These are phyloP conservation scores for Hypoxylon rickii DNA, from an alignment of 495 filamentous ascomycete species.

Conservation along the genomic window DNA sequence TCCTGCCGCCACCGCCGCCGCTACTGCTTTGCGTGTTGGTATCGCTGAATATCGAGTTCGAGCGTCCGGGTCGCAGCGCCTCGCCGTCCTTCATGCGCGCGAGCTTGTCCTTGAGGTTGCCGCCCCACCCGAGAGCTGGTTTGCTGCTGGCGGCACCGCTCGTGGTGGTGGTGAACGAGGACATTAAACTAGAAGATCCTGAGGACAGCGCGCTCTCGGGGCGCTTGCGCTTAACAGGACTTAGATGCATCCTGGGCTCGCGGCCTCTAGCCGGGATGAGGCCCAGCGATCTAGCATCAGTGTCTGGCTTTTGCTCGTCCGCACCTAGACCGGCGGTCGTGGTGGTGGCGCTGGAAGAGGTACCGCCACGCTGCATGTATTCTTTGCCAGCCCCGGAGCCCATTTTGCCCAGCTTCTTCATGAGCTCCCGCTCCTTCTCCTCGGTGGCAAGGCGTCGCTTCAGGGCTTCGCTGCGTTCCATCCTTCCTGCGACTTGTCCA, in stretches of 20 bases:
- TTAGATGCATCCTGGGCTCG: conserved; percentile 62
- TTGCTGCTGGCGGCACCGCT: conserved; percentile 3
- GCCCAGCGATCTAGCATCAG: conserved; percentile 59
- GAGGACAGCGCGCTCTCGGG: conserved; percentile 44
- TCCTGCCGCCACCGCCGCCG: conserved; percentile 7
- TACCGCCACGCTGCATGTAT: conserved; percentile 61
- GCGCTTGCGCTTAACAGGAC: conserved; percentile 74
- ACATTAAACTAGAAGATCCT: conserved; percentile 6
- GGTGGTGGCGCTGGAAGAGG: not conserved
- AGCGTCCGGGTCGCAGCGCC: conserved; percentile 42
- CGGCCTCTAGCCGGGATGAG: conserved; percentile 59
- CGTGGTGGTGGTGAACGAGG: not conserved
- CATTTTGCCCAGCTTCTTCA: conserved; percentile 63
- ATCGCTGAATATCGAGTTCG: no score
- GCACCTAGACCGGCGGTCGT: conserved; percentile 8
- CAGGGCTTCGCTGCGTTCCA: conserved; percentile 66
- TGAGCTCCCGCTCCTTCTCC: conserved; percentile 82
- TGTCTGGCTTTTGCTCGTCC: conserved; percentile 30
- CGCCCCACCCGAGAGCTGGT: conserved; percentile 54
- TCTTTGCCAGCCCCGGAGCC: conserved; percentile 74
- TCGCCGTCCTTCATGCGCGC: conserved; percentile 60
- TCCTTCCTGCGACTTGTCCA: conserved; percentile 56
- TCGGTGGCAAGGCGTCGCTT: conserved; percentile 70
- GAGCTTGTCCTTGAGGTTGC: conserved; percentile 50
- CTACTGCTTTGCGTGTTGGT: no score